phyloP scores from a whole-genome alignment of 768 basidiomycete species.

The Hirschioporus abietinus region DNA sequence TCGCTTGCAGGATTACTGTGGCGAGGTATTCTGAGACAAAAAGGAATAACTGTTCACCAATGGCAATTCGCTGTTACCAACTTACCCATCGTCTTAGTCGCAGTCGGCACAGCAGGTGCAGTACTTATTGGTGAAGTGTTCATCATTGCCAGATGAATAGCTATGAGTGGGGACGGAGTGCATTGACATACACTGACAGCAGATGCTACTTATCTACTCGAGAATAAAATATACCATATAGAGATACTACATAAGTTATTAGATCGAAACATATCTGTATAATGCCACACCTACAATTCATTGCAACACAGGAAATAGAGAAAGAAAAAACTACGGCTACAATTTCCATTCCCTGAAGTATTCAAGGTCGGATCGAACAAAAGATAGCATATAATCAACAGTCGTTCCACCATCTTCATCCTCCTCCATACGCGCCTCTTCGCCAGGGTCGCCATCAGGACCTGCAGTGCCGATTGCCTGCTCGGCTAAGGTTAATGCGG shows the following conservation, averaged over 20 bases:
- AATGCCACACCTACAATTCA: not conserved
- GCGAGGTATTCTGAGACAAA: conserved; percentile 67
- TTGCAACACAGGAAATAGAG: conserved; percentile 4
- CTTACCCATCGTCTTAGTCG: not conserved
- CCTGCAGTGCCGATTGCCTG: conserved; percentile 24
- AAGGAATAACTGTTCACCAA: conserved; percentile 58
- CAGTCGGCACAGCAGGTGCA: not conserved
- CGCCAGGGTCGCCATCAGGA: conserved; percentile 24
- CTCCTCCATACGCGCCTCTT: conserved; percentile 33
- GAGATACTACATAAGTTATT: conserved; percentile 4
- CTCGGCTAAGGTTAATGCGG: conserved; percentile 10
- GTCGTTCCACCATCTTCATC: conserved; percentile 65
- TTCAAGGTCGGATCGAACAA: conserved; percentile 57
- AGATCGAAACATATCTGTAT: not conserved
- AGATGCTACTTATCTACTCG: not conserved
- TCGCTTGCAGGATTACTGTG: conserved; percentile 88
- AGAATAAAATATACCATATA: not conserved
- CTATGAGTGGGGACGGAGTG: not conserved
- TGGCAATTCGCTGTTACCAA: conserved; percentile 46
- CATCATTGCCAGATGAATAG: not conserved
- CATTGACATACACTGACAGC: not conserved
- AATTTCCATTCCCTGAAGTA: conserved; percentile 72
- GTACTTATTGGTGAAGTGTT: not conserved
- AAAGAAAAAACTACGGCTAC: conserved; percentile 22
- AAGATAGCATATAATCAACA: conserved; percentile 79